A percentile compares a stretch with the other conserved stretches of the same genome.
Evolutionary conservation across 2,329 filamentous ascomycete species (phyloP).

Genomic region (Ampelomyces quisqualis): DNA sequence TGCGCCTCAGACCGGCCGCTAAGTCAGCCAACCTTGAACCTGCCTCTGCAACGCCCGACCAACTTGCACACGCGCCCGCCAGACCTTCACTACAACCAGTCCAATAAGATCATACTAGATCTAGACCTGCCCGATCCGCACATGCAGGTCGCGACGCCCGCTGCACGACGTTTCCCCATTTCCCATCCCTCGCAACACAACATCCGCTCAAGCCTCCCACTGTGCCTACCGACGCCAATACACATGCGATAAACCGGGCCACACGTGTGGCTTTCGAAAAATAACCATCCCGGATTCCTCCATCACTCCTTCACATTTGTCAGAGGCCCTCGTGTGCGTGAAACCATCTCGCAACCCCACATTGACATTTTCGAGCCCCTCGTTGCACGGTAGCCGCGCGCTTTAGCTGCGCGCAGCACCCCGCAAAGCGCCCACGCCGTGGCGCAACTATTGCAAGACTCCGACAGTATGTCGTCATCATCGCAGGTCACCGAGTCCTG

Average conservation of each 20-base stretch:
- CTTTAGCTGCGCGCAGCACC: constrained; percentile 23
- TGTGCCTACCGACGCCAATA: constrained; percentile 7
- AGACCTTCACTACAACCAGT: not conserved
- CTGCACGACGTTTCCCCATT: constrained; percentile 17
- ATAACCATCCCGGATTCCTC: no score
- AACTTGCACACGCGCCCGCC: constrained; percentile 7
- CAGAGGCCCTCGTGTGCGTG: constrained; percentile 3
- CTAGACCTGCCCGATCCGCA: not conserved
- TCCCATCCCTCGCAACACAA: constrained; percentile 12
- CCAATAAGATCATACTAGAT: not conserved
- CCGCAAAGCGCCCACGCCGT: constrained; percentile 18
- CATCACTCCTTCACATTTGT: no score
- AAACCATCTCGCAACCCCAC: constrained; percentile 23
- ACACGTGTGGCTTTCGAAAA: constrained; percentile 16
- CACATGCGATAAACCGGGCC: constrained; percentile 22
- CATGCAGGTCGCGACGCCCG: constrained; percentile 11
- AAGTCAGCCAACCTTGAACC: constrained; percentile 19
- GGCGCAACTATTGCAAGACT: constrained; percentile 8
- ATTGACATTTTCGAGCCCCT: constrained; percentile 33
- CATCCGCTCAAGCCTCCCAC: constrained; percentile 9
- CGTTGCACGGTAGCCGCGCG: constrained; percentile 19
- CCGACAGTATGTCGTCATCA: constrained; percentile 55
- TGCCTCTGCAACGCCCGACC: constrained; percentile 14
- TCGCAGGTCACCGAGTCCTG: constrained; percentile 76
- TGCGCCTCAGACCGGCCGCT: constrained; percentile 13